Percentiles rank a stretch among this genome's conserved stretches.
phyloP scores from a whole-genome alignment of 768 basidiomycete species.

The Hemileccinum rubropunctum region DNA sequence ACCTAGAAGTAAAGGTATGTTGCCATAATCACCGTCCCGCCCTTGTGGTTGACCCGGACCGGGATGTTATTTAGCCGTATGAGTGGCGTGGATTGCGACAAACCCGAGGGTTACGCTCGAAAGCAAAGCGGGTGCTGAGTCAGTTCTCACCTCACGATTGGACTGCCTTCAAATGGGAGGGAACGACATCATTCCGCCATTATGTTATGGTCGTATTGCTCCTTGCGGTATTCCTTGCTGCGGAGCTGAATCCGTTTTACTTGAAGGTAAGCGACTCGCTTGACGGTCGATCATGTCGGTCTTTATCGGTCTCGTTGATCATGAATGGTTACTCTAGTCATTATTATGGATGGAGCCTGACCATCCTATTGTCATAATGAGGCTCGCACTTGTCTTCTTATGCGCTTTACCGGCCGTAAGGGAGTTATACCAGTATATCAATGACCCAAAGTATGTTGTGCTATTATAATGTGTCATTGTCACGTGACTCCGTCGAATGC shows the following conservation, averaged over 20 bases:
- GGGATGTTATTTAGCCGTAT: constrained; percentile 54
- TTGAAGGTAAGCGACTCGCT: constrained; percentile 56
- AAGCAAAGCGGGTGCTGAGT: constrained; percentile 74
- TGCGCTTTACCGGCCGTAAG: constrained; percentile 86
- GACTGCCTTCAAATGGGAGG: constrained; percentile 86
- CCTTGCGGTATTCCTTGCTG: constrained; percentile 75
- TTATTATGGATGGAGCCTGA: constrained; percentile 88
- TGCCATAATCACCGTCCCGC: neutral
- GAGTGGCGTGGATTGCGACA: constrained; percentile 83
- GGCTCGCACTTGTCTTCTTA: constrained; percentile 73
- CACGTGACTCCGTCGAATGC: constrained; percentile 2
- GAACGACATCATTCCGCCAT: constrained; percentile 70
- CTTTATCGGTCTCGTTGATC: constrained; percentile 15
- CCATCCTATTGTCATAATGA: constrained; percentile 76
- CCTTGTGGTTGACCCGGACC: neutral
- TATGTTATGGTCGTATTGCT: constrained; percentile 74
- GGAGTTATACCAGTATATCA: constrained; percentile 82
- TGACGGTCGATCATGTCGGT: constrained; percentile 2
- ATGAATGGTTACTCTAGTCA: constrained; percentile 37
- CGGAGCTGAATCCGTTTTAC: constrained; percentile 87
- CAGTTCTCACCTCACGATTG: constrained; percentile 89
- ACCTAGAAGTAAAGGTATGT: constrained; percentile 79
- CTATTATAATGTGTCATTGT: neutral
- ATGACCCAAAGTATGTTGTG: constrained; percentile 65
- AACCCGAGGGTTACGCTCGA: constrained; percentile 72